Conservation (phyloP, 768 basidiomycete species). For the Kwoniella heveanensis region DNA sequence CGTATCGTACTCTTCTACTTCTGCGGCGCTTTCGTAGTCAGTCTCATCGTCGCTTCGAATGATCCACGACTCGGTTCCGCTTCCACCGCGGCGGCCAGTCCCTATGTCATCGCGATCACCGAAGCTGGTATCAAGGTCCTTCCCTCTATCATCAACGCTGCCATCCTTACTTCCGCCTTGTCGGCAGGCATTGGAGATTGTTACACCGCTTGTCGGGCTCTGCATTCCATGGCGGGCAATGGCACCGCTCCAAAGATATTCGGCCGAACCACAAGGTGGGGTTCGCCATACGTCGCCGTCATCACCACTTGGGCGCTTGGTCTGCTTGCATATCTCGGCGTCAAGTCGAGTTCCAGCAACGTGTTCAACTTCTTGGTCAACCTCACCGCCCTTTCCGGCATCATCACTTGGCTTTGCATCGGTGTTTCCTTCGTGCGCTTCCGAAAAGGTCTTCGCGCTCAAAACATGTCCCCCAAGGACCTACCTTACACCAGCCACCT, state of each 20-base stretch:
- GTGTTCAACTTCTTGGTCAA: too few species aligned
- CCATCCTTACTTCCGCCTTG: conserved; percentile 44
- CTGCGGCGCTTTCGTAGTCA: conserved; percentile 43
- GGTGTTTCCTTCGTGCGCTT: conserved; percentile 77
- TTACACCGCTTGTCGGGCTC: conserved; percentile 42
- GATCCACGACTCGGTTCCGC: conserved; percentile 27
- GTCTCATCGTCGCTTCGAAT: conserved; percentile 48
- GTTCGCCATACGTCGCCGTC: conserved; percentile 52
- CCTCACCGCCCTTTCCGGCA: conserved; percentile 60
- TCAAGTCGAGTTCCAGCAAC: too few species aligned
- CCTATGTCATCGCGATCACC: conserved; percentile 32
- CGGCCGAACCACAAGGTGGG: conserved; percentile 38
- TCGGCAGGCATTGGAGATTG: conserved; percentile 51
- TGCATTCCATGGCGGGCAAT: conserved; percentile 52
- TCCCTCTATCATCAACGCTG: conserved; percentile 48
- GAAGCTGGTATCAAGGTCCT: conserved; percentile 45
- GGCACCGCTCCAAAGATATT: conserved; percentile 50
- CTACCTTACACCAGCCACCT: conserved; percentile 69
- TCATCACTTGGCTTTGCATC: conserved; percentile 81
- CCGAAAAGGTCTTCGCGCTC: conserved; percentile 72
- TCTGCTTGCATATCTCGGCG: too few species aligned
- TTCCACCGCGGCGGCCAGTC: conserved; percentile 42
- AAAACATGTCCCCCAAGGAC: conserved; percentile 71
- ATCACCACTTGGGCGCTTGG: too few species aligned
- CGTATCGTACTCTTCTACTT: conserved; percentile 38